phyloP scores from a whole-genome alignment of 1,139 yeast genomes.

The Suhomyces coccinellae region DNA sequence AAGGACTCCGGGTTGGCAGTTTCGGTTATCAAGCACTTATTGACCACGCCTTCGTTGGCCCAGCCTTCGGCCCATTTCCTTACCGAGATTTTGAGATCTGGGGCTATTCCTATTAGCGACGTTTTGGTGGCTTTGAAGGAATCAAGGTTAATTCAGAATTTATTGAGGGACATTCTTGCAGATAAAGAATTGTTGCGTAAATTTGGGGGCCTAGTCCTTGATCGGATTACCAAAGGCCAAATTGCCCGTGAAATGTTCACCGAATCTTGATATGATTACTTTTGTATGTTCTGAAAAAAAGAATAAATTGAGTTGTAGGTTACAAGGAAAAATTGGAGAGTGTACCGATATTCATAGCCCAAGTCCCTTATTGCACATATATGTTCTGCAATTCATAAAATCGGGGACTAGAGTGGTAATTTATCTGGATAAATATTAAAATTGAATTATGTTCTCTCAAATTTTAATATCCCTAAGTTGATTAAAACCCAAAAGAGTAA shows the following conservation, averaged over 20 bases:
- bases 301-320: neutral
- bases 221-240: conserved; percentile 23
- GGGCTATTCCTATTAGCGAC: conserved; percentile 25
- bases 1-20: conserved; percentile 34
- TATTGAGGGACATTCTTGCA: conserved; percentile 21
- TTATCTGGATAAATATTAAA: too few relatives aligned
- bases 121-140: conserved; percentile 25
- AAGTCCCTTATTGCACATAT: too few relatives aligned
- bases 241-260: conserved; percentile 15
- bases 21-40: conserved; percentile 26
- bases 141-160: conserved; percentile 22
- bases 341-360: too few relatives aligned
- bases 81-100: conserved; percentile 24
- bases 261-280: neutral
- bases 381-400: too few relatives aligned
- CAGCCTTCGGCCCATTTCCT: conserved; percentile 25
- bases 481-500: too few relatives aligned
- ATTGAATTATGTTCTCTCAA: too few relatives aligned
- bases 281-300: neutral
- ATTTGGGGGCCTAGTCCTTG: conserved; percentile 22
- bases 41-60: conserved; percentile 29
- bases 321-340: too few relatives aligned
- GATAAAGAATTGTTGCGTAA: conserved; percentile 9
- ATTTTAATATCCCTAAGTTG: too few relatives aligned
- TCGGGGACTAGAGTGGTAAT: too few relatives aligned